Conservation (phyloP, 1,284 basidiomycete genomes). For the Ganoderma lingzhi region DNA sequence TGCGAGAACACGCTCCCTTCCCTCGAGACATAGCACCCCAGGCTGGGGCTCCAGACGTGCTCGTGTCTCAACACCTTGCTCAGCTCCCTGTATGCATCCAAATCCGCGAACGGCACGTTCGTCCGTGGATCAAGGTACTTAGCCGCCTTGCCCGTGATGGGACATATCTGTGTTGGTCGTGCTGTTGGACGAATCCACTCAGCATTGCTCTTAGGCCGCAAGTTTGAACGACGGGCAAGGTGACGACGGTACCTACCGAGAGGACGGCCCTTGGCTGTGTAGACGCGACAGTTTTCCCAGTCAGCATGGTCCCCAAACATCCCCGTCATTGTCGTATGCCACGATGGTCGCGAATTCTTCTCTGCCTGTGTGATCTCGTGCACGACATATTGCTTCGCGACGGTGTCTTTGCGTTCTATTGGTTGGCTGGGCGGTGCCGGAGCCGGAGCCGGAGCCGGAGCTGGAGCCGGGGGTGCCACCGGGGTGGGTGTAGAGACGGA, state of each 20-base stretch:
- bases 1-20: constrained; percentile 28
- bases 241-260: constrained; percentile 51
- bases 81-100: constrained; percentile 69
- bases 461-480: constrained; percentile 26
- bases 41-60: constrained; percentile 66
- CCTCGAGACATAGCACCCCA: constrained; percentile 59
- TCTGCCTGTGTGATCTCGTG: constrained; percentile 63
- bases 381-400: constrained; percentile 69
- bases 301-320: constrained; percentile 80
- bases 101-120: constrained; percentile 78
- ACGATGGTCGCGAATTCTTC: constrained; percentile 57
- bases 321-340: constrained; percentile 77
- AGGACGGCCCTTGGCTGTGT: constrained; percentile 65
- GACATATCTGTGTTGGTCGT: constrained; percentile 67
- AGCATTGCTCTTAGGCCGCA: neutral
- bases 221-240: neutral
- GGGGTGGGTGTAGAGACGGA: constrained; percentile 20
- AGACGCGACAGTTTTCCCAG: constrained; percentile 75
- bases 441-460: constrained; percentile 20
- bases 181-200: constrained; percentile 46
- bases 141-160: constrained; percentile 69
- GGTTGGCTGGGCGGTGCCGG: constrained; percentile 34
- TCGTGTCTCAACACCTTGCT: constrained; percentile 67
- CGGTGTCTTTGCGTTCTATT: constrained; percentile 51
- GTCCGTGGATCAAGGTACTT: constrained; percentile 80